These are phyloP conservation scores for Fusarium sublunatum DNA, from an alignment of 2,329 filamentous ascomycete species.

Conservation along the genomic window DNA sequence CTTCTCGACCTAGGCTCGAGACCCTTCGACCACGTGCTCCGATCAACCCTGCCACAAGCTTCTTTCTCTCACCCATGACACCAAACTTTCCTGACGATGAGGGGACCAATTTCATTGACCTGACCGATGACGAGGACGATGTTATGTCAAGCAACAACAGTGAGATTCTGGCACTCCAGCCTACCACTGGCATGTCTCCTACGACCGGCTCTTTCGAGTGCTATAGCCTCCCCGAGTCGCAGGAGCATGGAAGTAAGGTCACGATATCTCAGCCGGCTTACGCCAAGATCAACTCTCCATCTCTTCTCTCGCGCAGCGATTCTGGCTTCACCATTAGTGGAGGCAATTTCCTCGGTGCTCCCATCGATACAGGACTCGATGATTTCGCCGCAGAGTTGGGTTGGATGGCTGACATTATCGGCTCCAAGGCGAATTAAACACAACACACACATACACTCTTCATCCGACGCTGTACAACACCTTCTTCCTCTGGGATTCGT, in stretches of 20 bases:
- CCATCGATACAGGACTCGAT: slow-evolving; percentile 54
- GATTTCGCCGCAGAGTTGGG: slow-evolving; percentile 60
- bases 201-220: slow-evolving; percentile 45
- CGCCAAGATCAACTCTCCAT: slow-evolving; percentile 39
- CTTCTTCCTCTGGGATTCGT: slow-evolving; percentile 1
- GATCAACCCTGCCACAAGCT: slow-evolving; percentile 46
- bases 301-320: slow-evolving; percentile 43
- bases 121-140: slow-evolving; percentile 57
- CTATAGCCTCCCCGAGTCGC: slow-evolving; percentile 61
- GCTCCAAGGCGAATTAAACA: slow-evolving; percentile 45
- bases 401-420: slow-evolving; percentile 64
- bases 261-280: slow-evolving; percentile 36
- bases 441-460: slow-evolving; percentile 1
- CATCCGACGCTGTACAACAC: slow-evolving; percentile 25
- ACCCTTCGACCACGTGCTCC: slow-evolving; percentile 44
- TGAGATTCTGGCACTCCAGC: slow-evolving; percentile 49
- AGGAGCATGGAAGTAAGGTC: slow-evolving; percentile 39
- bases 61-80: slow-evolving; percentile 51
- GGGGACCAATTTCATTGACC: slow-evolving; percentile 60
- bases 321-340: slow-evolving; percentile 34
- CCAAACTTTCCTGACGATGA: slow-evolving; percentile 56
- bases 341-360: slow-evolving; percentile 49
- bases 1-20: slow-evolving; percentile 40
- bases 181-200: slow-evolving; percentile 25
- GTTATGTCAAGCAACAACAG: slow-evolving; percentile 52